These are phyloP conservation scores for Stachybotrys chartarum DNA, from an alignment of 2,329 filamentous ascomycete genomes.

Conservation along the genomic window DNA sequence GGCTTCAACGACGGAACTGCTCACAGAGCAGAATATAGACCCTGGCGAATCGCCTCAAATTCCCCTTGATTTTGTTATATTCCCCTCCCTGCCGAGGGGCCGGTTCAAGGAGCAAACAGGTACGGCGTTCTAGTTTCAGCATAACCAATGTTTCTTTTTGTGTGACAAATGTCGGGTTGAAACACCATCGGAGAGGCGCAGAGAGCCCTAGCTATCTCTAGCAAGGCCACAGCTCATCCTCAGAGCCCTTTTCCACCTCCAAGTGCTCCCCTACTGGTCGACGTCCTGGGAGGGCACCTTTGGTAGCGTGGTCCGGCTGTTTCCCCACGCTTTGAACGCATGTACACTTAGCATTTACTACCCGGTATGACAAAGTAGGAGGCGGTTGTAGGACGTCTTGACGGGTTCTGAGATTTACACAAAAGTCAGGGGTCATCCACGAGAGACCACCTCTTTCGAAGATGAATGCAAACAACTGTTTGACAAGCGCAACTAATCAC, in stretches of 20 bases:
- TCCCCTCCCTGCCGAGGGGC: not conserved
- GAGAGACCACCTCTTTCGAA: not conserved
- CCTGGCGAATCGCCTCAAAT: too few relatives aligned
- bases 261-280: too few relatives aligned
- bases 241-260: too few relatives aligned
- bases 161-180: not conserved
- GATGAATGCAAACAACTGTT: not conserved
- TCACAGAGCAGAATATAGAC: too few relatives aligned
- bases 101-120: constrained; percentile 2
- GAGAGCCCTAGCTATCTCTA: too few relatives aligned
- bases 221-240: too few relatives aligned
- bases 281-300: not conserved
- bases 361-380: not conserved
- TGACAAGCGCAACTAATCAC: not conserved
- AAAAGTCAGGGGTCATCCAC: not conserved
- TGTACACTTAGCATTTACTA: not conserved
- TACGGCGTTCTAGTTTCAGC: constrained; percentile 1
- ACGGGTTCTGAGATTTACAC: not conserved
- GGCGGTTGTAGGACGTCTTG: not conserved
- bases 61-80: too few relatives aligned
- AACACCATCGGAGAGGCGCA: too few relatives aligned
- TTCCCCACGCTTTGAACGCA: not conserved
- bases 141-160: not conserved
- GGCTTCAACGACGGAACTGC: too few relatives aligned
- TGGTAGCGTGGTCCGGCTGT: not conserved